phyloP scores from a whole-genome alignment of 2,329 filamentous ascomycete species.

The Ceratocystis destructans region DNA sequence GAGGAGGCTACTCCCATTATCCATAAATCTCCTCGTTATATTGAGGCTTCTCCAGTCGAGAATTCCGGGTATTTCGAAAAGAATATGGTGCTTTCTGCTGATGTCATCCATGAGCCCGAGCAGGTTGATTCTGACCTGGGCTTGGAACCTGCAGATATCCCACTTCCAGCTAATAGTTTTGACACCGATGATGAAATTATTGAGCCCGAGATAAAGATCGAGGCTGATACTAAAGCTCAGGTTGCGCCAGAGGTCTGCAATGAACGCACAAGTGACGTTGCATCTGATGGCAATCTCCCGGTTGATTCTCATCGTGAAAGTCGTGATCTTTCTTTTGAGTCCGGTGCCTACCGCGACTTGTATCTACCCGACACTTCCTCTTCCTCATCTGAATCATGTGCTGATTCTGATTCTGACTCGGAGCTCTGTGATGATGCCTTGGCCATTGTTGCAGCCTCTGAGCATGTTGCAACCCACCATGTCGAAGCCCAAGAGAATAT shows the following conservation, averaged over 20 bases:
- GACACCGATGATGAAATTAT: background rate
- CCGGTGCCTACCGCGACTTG: background rate
- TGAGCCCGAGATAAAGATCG: background rate
- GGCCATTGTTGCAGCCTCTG: background rate
- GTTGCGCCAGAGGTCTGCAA: background rate
- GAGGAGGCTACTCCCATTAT: no score
- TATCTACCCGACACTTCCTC: background rate
- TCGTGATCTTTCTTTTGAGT: background rate
- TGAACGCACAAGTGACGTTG: no score
- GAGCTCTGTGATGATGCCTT: background rate
- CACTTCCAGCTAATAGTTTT: background rate
- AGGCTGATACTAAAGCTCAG: background rate
- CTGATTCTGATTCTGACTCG: background rate
- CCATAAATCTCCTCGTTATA: background rate
- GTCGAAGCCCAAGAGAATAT: background rate
- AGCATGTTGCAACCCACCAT: background rate
- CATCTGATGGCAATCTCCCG: background rate
- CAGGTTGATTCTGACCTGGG: background rate
- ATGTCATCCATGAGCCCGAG: background rate
- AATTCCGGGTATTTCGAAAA: background rate
- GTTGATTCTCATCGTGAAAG: background rate
- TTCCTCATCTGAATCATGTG: background rate
- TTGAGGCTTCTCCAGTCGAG: background rate
- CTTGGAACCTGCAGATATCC: background rate
- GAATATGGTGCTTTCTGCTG: background rate